Evolutionary conservation across 1,139 yeast species (phyloP).

Genomic region (Yamadazyma dushanensis): DNA sequence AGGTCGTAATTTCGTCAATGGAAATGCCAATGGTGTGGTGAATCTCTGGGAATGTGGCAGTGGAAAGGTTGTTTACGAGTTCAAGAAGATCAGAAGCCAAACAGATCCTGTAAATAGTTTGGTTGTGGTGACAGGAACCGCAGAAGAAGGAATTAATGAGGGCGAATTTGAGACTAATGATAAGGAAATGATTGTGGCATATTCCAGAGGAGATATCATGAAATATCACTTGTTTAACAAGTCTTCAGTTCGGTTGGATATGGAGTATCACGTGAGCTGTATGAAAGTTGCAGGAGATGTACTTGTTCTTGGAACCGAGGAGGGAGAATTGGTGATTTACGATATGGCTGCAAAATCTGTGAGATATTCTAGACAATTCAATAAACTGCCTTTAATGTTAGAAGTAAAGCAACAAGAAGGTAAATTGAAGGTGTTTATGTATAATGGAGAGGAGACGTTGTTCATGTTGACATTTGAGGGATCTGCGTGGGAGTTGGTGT

Average conservation of each 20-base stretch:
- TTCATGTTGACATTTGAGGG: conserved; percentile 15
- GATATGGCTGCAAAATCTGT: conserved; percentile 7
- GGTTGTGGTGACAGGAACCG: conserved; percentile 6
- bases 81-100: conserved; percentile 31
- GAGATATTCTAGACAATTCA: conserved; percentile 11
- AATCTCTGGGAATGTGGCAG: conserved; percentile 70
- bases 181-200: conserved; percentile 37
- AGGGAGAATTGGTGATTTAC: conserved; percentile 22
- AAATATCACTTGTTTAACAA: conserved; percentile 20
- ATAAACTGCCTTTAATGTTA: conserved; percentile 11
- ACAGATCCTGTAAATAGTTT: conserved; percentile 32
- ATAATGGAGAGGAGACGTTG: conserved; percentile 26
- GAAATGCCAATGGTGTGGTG: conserved; percentile 53
- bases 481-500: conserved; percentile 7
- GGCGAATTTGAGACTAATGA: conserved; percentile 28
- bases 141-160: conserved; percentile 6
- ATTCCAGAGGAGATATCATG: conserved; percentile 44
- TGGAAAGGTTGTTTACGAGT: conserved; percentile 42
- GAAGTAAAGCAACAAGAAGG: conserved; percentile 2
- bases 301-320: conserved; percentile 25
- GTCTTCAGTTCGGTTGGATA: conserved; percentile 16
- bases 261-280: conserved; percentile 13
- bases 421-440: conserved; percentile 9
- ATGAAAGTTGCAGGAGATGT: conserved; percentile 17
- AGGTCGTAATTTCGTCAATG: conserved; percentile 63